Base-by-base conservation (phyloP, 495 filamentous ascomycete species). In the Penicillium simplicissimum region DNA sequence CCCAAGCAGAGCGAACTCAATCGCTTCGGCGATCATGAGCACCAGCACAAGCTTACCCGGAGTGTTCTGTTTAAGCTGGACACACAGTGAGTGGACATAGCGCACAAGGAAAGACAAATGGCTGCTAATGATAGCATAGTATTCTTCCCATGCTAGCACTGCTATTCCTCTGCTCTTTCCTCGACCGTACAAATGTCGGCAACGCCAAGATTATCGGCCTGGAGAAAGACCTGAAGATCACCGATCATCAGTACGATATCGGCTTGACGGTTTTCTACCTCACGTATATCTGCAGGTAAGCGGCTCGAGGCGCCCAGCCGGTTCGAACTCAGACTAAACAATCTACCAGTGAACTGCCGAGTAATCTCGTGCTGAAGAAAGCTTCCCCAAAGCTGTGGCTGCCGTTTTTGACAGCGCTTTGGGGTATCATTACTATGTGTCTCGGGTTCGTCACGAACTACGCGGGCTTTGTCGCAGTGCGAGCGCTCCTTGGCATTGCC, bases 191-290 rank as follows among this genome's bases (percentile, higher is more conserved):
- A 47, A 87, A 87, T 66, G 85, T 88, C 55, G 84, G 85, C 34
- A 88, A 88, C 67, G 85, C 85, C 2, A 84, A 85, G 37, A 87
- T 88, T 42, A 77, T 86, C 59, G 87, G 87, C 10, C 74, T 88
- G 67, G 76, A 73, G 56, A 66, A 71, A 4, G 84, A 87, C 37
- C 66, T 88, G 36, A 57, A 82, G 34, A 82, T 89, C 25, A 67
- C 81, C 3, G 79, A 84, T 11, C 77, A 85, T 59, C 83, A 92
- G 66, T 93, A 91, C 70, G 87, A 91, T 45, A 84, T 87, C 65
- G 82, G 83, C 5, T 53, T 81, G 58, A 61, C 71, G 1, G 73
- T 81, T 0, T 85, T 79, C 65, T 92, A 91, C 73, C 84, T 92
- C 66, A 79, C 86, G 35, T 93, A 91, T 69, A 74, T 88, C 36